These are phyloP conservation scores for Spergularia marina DNA, from an alignment of 148 eudicot genomes.

Conservation along the genomic window DNA sequence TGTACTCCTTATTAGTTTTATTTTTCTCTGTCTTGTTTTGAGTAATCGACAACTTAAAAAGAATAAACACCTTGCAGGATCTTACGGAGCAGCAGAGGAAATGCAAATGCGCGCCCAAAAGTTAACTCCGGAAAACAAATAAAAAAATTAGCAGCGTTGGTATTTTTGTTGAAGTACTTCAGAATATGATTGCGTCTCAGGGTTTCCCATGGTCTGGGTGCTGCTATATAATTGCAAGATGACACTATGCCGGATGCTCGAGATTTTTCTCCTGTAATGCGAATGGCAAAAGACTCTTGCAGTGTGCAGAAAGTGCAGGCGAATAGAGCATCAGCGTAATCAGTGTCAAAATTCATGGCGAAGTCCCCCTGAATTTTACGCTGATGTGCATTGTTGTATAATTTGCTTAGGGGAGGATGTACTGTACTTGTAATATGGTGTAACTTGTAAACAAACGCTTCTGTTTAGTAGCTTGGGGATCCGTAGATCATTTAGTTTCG, in stretches of 20 bases:
- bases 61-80: constrained; percentile 45
- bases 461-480: constrained; percentile 14
- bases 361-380: constrained; percentile 23
- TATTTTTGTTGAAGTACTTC: constrained; percentile 1
- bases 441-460: constrained; percentile 9
- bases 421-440: constrained; percentile 27
- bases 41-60: not conserved
- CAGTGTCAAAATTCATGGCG: constrained; percentile 17
- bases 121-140: constrained; percentile 24
- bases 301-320: constrained; percentile 13
- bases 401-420: constrained; percentile 11
- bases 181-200: constrained; percentile 15
- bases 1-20: no score
- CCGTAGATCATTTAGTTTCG: constrained; percentile 13
- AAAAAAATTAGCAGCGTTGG: constrained; percentile 6
- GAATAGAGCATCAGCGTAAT: constrained; percentile 8
- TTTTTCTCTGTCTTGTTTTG: not conserved
- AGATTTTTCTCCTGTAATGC: not conserved
- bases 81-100: constrained; percentile 81
- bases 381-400: constrained; percentile 18
- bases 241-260: constrained; percentile 5
- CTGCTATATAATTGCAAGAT: constrained; percentile 9
- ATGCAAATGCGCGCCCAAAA: constrained; percentile 56
- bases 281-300: not conserved
- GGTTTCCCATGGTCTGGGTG: constrained; percentile 16